Evolutionary conservation across 2,329 filamentous ascomycete genomes (phyloP), one percentile per base, ranked within the genome.

Genomic region (Rasamsonia emersonii): DNA sequence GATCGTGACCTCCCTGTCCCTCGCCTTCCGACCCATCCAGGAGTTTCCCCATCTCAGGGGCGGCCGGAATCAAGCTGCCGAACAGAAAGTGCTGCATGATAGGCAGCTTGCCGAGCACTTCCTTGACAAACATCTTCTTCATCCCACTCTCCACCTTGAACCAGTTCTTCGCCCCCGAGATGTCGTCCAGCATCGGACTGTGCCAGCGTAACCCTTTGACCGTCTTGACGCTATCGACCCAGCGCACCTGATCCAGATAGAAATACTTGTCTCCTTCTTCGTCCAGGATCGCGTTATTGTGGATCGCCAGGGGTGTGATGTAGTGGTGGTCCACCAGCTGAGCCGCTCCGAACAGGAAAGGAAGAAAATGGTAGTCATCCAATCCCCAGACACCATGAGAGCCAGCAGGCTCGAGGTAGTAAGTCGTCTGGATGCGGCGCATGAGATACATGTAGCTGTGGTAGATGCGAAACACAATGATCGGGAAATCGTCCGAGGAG

Each of bases 31-130:
- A 65, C 8, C 70, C 71, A 27, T 55, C 58, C 18, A 56, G 59
- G 4, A 44, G 43, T 27, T 61, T 63, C 7, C 67, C 62, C 91
- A 98, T 96, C 1, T 76, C 84, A 14, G 85, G 75, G 0, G 70
- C 75, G 0, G 89, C 86, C 0, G 85, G 80, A 2, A 98, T 70
- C 30, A 98, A 60, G 6, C 78, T 81, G 1, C 91, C 91, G 51
- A 98, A 98, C 33, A 98, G 53, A 48, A 98, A 98, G 58, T 98
- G 93, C 62, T 98, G 91, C 86, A 96, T 96, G 25, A 98, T 89
- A 1, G 91, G 91, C 34, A 98, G 58, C 60, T 98, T 98, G 18
- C 82, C 79, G 31, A 98, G 61, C 1, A 98, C 89, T 59, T 98
- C 91, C 24, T 80, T 83, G 31, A 89, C 72, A 53, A 96, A 96